Evolutionary conservation across 805 yeast species (phyloP).

Genomic region (Candida boleticola): DNA sequence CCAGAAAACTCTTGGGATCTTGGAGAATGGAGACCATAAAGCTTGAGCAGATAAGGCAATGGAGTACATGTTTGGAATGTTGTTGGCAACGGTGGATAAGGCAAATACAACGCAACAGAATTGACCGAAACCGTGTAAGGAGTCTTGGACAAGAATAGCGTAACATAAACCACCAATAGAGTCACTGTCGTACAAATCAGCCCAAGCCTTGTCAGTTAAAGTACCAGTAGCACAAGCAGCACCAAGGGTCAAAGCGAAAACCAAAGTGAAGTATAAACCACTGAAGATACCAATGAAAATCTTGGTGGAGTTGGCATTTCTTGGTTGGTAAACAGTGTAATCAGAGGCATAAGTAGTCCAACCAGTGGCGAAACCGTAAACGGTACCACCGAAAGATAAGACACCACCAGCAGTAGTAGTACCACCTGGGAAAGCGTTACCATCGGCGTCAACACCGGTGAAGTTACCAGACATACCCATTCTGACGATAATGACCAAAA

Average conservation of each 20-base stretch:
- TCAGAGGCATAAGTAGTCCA: constrained; percentile 94
- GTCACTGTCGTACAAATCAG: constrained; percentile 47
- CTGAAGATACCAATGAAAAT: constrained; percentile 61
- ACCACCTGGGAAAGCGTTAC: constrained; percentile 51
- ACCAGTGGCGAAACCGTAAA: constrained; percentile 89
- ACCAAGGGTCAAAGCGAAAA: constrained; percentile 76
- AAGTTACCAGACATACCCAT: constrained; percentile 67
- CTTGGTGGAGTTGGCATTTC: constrained; percentile 53
- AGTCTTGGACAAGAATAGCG: constrained; percentile 72
- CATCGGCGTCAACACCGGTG: constrained; percentile 23
- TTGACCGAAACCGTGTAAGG: constrained; percentile 85
- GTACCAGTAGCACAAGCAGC: constrained; percentile 81
- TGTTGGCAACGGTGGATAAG: constrained; percentile 84
- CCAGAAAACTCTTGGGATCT: constrained; percentile 83
- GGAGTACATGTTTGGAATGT: constrained; percentile 92
- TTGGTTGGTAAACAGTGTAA: constrained; percentile 84
- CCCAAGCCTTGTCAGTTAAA: constrained; percentile 36
- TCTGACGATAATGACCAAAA: constrained; percentile 77
- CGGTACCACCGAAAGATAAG: constrained; percentile 76
- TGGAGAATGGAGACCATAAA: constrained; percentile 69
- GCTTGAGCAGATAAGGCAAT: constrained; percentile 85
- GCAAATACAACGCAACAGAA: constrained; percentile 85
- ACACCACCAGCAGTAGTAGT: constrained; percentile 70
- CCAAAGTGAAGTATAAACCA: constrained; percentile 68
- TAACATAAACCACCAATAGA: constrained; percentile 82